These are phyloP conservation scores for Lodderomyces orthopsilosis DNA, from an alignment of 1,139 yeast species.

Conservation along the genomic window DNA sequence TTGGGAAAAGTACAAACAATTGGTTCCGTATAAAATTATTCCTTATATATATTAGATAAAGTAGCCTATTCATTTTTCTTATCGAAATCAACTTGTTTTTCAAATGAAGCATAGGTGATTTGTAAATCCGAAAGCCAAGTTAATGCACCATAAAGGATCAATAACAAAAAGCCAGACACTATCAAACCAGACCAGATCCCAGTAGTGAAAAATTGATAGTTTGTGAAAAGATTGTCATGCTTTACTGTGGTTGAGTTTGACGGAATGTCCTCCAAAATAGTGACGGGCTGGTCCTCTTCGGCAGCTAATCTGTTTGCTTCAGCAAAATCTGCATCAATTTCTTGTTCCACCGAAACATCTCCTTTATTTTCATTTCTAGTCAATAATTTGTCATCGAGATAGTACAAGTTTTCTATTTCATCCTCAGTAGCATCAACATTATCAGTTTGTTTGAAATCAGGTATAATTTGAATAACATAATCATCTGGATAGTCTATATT, in stretches of 20 bases:
- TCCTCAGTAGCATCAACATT: constrained; percentile 2
- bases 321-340: constrained; percentile 33
- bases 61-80: constrained; percentile 54
- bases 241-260: constrained; percentile 11
- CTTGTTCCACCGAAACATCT: constrained; percentile 18
- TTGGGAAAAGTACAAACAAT: constrained; percentile 77
- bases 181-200: constrained; percentile 70
- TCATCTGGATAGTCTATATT: neutral
- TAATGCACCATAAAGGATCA: constrained; percentile 53
- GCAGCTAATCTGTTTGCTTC: constrained; percentile 33
- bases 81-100: constrained; percentile 59
- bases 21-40: constrained; percentile 85
- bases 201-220: constrained; percentile 43
- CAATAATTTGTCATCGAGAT: constrained; percentile 15
- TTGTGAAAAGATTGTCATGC: constrained; percentile 31
- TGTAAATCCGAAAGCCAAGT: constrained; percentile 60
- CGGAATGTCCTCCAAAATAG: constrained; percentile 16
- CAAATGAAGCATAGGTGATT: constrained; percentile 70
- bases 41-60: constrained; percentile 73
- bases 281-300: constrained; percentile 24
- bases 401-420: constrained; percentile 17
- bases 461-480: constrained; percentile 3
- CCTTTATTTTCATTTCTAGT: constrained; percentile 11
- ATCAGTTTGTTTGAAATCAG: neutral
- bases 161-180: constrained; percentile 52